These are phyloP conservation scores for Debaryomycetaceae sp. DNA, from an alignment of 1,139 yeast species.

Conservation along the genomic window DNA sequence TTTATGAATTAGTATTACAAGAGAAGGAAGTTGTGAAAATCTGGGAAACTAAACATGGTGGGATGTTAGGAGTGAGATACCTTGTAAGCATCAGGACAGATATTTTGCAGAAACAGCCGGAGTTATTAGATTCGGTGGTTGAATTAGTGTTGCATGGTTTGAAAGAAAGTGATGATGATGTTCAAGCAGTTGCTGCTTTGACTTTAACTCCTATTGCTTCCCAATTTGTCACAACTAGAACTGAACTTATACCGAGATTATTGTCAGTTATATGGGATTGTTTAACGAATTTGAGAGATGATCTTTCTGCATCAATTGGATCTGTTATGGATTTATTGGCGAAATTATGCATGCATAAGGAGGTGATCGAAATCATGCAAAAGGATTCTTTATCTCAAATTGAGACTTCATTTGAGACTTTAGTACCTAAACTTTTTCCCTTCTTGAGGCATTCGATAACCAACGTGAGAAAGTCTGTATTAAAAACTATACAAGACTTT, in stretches of 20 bases:
- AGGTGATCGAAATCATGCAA: conserved; percentile 71
- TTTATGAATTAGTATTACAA: conserved; percentile 73
- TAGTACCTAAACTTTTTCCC: conserved; percentile 92
- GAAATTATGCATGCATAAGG: conserved; percentile 76
- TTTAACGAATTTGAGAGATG: conserved; percentile 80
- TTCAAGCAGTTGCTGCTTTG: conserved; percentile 95
- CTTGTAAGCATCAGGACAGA: conserved; percentile 89
- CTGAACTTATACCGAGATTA: conserved; percentile 59
- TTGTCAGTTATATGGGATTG: conserved; percentile 86
- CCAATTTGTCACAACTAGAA: conserved; percentile 69
- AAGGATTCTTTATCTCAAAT: conserved; percentile 54
- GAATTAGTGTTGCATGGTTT: conserved; percentile 87
- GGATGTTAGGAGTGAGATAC: conserved; percentile 89
- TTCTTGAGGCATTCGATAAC: conserved; percentile 92
- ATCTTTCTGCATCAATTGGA: conserved; percentile 90
- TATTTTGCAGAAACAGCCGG: conserved; percentile 56
- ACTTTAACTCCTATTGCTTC: conserved; percentile 86
- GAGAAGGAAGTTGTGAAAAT: conserved; percentile 46
- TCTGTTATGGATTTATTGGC: conserved; percentile 94
- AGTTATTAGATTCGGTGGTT: conserved; percentile 68
- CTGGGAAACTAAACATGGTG: conserved; percentile 99
- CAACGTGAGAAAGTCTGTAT: conserved; percentile 85
- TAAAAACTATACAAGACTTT: conserved; percentile 78
- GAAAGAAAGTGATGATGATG: conserved; percentile 86
- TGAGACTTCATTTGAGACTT: conserved; percentile 55